Conservation (phyloP, 306 rosid species). For the Parietaria judaica region DNA sequence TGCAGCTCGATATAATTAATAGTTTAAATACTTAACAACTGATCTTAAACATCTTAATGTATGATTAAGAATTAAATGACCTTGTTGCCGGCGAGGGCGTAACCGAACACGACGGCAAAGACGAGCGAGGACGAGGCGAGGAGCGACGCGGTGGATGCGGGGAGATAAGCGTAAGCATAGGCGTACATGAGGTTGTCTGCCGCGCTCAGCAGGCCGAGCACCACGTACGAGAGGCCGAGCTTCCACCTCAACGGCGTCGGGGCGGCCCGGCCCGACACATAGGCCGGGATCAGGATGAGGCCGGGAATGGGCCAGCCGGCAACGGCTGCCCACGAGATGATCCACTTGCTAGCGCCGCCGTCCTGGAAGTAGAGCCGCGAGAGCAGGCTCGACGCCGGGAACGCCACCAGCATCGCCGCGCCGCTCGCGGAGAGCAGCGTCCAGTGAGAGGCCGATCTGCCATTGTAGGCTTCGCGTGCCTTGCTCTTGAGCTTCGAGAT, state of each 20-base stretch:
- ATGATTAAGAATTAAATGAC: no score
- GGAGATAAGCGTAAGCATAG: conserved; percentile 91
- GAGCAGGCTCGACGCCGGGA: conserved; percentile 83
- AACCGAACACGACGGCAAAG: conserved; percentile 74
- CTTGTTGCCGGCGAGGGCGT: conserved; percentile 62
- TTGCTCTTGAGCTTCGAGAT: conserved; percentile 27
- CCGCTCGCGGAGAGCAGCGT: conserved; percentile 60
- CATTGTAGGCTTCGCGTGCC: conserved; percentile 41
- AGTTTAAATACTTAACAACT: no score
- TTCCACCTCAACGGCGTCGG: conserved; percentile 52
- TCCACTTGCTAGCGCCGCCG: conserved; percentile 91
- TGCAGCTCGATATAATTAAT: no score
- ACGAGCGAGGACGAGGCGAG: conserved; percentile 77
- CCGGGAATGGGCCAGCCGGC: conserved; percentile 88
- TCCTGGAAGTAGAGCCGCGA: conserved; percentile 70
- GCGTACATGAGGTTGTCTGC: conserved; percentile 94
- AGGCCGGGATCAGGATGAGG: conserved; percentile 57
- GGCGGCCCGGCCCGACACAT: conserved; percentile 32
- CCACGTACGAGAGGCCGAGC: conserved; percentile 44
- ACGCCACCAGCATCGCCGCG: conserved; percentile 72
- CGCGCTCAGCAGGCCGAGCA: conserved; percentile 70
- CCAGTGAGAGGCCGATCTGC: conserved; percentile 71
- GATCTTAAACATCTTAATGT: no score
- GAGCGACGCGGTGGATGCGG: conserved; percentile 88
- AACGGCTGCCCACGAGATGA: conserved; percentile 89